A percentile compares a stretch with the other conserved stretches of the same genome.
Conservation (phyloP, 371 early-diverging fungal genomes). For the Dinochytrium kinnereticum region DNA sequence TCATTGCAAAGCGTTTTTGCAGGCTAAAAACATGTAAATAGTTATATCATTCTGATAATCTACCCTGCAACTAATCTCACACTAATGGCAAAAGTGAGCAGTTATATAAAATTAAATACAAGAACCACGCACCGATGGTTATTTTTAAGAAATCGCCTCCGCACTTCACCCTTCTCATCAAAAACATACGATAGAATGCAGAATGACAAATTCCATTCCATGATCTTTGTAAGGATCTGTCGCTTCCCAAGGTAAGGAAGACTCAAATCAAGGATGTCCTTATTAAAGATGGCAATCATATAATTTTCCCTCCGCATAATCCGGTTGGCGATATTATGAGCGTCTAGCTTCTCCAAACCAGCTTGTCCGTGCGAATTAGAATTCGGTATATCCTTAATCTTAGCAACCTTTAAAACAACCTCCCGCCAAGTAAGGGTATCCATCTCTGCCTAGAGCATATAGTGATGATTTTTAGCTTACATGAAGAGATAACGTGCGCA, state of each 20-base stretch:
- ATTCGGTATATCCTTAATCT: conserved; percentile 20
- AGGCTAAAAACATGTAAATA: conserved; percentile 47
- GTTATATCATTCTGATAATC: too few relatives aligned
- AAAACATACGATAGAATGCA: conserved; percentile 86
- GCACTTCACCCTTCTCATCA: conserved; percentile 80
- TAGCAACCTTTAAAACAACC: conserved; percentile 36
- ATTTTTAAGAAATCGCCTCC: conserved; percentile 76
- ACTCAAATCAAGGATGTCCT: conserved; percentile 86
- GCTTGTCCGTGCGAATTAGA: conserved; percentile 43
- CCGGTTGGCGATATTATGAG: conserved; percentile 88
- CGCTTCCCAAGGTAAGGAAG: conserved; percentile 48
- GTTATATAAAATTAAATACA: too few relatives aligned
- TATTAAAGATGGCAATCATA: conserved; percentile 92
- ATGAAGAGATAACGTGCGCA: background rate
- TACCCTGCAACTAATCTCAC: too few relatives aligned
- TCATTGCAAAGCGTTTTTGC: conserved; percentile 79
- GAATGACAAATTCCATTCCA: conserved; percentile 92
- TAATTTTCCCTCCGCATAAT: conserved; percentile 98
- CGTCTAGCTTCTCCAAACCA: conserved; percentile 64
- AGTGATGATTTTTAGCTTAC: background rate
- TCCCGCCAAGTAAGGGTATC: conserved; percentile 69
- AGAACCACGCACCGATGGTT: too few relatives aligned
- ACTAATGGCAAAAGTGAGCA: too few relatives aligned
- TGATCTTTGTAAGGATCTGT: conserved; percentile 76
- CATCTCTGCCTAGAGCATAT: conserved; percentile 50